Evolutionary conservation across 1,284 basidiomycete species (phyloP).

Genomic region (Melampsora abietis-canadensis): DNA sequence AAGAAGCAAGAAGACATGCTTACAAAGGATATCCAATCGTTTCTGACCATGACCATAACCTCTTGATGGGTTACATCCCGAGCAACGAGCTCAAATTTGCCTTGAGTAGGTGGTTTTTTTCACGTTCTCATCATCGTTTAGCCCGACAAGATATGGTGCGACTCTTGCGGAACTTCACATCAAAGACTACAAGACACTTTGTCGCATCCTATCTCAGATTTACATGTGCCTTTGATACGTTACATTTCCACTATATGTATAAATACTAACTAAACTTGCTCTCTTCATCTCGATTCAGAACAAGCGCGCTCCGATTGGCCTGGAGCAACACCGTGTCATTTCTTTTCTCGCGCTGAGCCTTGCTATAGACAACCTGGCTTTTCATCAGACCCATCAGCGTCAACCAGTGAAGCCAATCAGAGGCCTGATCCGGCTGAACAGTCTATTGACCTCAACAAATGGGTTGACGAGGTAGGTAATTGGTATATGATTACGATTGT

Average conservation of each 20-base stretch:
- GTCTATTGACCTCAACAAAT: constrained; percentile 60
- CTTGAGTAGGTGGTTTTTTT: constrained; percentile 13
- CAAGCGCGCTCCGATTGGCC: constrained; percentile 5
- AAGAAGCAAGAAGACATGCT: constrained; percentile 16
- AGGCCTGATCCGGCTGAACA: constrained; percentile 64
- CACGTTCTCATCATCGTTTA: neutral
- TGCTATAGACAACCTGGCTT: neutral
- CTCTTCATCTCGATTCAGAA: neutral
- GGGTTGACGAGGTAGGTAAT: constrained; percentile 64
- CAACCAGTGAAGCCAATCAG: constrained; percentile 50
- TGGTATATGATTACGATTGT: constrained; percentile 54
- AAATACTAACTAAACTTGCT: too few species aligned
- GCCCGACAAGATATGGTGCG: too few species aligned
- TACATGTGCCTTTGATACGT: neutral
- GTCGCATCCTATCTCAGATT: neutral
- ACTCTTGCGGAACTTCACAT: neutral
- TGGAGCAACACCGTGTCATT: neutral
- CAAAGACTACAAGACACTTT: neutral
- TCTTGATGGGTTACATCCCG: constrained; percentile 38
- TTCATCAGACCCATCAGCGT: constrained; percentile 10
- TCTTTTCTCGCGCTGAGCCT: neutral
- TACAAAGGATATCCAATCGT: constrained; percentile 41
- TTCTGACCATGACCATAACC: constrained; percentile 5
- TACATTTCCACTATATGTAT: too few species aligned
- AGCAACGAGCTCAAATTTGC: constrained; percentile 35